Base-by-base conservation (phyloP, 2,329 filamentous ascomycete genomes). In the Cladophialophora exuberans region DNA sequence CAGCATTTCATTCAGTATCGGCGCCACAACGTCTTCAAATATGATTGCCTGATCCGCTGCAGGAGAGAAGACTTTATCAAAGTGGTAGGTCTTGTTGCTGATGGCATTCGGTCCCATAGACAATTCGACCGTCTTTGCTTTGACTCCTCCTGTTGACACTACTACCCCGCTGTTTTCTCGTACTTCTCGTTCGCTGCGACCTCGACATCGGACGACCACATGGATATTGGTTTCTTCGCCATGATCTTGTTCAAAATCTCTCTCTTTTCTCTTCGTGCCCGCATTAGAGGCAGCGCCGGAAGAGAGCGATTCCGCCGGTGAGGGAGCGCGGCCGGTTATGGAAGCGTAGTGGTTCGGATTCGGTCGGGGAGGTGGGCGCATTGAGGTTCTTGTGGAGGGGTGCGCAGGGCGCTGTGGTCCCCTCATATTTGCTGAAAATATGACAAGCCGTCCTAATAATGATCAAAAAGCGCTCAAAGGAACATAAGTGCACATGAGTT, bases 31-130 rank as follows among this genome's bases (percentile, higher is more conserved):
- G 72, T 97, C 93, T 62, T 99, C 93, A 69, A 94, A 99, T 6
- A 99, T 80, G 82, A 96, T 95, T 48, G 80, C 83, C 73, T 99
- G 94, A 67, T 97, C 94, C 1, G 94, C 93, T 0, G 93, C 94
- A 1, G 89, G 89, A 1, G 94, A 97, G 67, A 96, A 99, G 62
- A 97, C 94, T 69, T 93, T 94, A 73, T 99, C 94, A 70, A 99
- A 99, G 62, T 88, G 86, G 70, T 99, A 99, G 0, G 90, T 89
- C 76, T 97, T 97, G 75, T 99, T 96, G 77, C 87, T 95, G 54
- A 97, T 75, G 28, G 94, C 89, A 72, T 87, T 96, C 0, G 92
- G 87, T 1, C 93, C 94, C 90, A 97, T 96, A 3, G 87, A 92
- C 43, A 99, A 74, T 63, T 95, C 88, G 22, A 99, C 84, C 33